phyloP scores from a whole-genome alignment of 306 rosid genomes.

The Amphicarpaea edgeworthii region DNA sequence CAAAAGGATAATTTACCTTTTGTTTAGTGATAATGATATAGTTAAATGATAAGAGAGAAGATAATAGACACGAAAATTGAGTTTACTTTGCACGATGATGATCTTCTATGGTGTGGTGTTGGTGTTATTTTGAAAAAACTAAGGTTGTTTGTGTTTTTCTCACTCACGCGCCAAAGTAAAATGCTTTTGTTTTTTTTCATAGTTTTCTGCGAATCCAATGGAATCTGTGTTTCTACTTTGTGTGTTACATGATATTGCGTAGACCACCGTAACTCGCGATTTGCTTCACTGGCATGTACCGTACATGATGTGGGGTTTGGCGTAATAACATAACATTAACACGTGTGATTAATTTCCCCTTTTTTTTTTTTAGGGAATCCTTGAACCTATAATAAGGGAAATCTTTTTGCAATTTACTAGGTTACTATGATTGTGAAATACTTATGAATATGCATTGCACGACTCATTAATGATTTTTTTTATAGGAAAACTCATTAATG shows the following conservation, averaged over 20 bases:
- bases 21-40: not conserved
- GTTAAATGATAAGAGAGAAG: not conserved
- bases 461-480: not conserved
- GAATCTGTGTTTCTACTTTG: not conserved
- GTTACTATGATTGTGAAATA: not conserved
- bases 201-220: not conserved
- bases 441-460: not conserved
- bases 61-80: not conserved
- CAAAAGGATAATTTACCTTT: slow-evolving; percentile 15
- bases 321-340: not conserved
- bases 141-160: not conserved
- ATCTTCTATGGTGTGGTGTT: not conserved
- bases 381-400: not conserved
- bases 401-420: not conserved
- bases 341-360: slow-evolving; percentile 32
- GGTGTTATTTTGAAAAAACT: not conserved
- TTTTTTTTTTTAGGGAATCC: no score
- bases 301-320: not conserved
- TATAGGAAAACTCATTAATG: no score
- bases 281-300: slow-evolving; percentile 27
- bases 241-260: not conserved
- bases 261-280: not conserved
- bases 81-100: slow-evolving; percentile 21
- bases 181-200: not conserved
- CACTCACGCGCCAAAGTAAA: slow-evolving; percentile 1